Conservation (phyloP, 352 stramenopile genomes). For the Phytophthora pistaciae region DNA sequence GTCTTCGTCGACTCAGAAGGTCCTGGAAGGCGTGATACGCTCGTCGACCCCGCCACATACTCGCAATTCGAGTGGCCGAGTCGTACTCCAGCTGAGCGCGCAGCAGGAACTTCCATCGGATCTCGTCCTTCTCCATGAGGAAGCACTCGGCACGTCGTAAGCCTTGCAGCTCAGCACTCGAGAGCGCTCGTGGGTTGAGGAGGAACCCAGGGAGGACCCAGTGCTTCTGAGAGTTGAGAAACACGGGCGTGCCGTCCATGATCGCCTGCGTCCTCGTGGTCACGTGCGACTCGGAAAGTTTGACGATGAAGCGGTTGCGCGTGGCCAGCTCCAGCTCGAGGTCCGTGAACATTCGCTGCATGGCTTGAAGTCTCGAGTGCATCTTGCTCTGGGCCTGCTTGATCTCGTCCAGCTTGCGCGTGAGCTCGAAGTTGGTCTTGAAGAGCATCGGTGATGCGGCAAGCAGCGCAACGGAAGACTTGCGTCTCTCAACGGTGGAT, state of each 20-base stretch:
- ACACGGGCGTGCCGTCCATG: constrained; percentile 66
- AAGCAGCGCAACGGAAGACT: constrained; percentile 21
- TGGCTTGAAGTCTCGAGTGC: constrained; percentile 39
- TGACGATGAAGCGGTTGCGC: constrained; percentile 64
- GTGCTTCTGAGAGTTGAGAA: constrained; percentile 71
- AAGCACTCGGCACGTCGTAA: constrained; percentile 65
- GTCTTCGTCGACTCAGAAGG: constrained; percentile 36
- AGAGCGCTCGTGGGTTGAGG: constrained; percentile 41
- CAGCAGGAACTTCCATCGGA: constrained; percentile 60
- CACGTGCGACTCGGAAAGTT: constrained; percentile 52
- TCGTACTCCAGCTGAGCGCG: constrained; percentile 56
- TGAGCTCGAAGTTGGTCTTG: constrained; percentile 72
- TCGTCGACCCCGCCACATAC: constrained; percentile 43
- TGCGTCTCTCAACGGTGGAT: background rate
- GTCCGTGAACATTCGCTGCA: constrained; percentile 29
- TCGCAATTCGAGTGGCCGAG: constrained; percentile 50
- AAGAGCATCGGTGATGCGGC: constrained; percentile 46
- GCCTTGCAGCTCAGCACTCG: constrained; percentile 38
- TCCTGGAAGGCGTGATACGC: constrained; percentile 41
- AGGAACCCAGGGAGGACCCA: constrained; percentile 65
- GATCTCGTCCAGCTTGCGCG: constrained; percentile 59
- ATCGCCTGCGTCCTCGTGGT: constrained; percentile 74
- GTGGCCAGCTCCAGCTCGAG: constrained; percentile 50
- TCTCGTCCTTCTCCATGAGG: constrained; percentile 78
- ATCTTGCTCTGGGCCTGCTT: constrained; percentile 53